These are phyloP conservation scores for Gossypium longicalyx DNA, from an alignment of 345 rosid species.

Conservation along the genomic window DNA sequence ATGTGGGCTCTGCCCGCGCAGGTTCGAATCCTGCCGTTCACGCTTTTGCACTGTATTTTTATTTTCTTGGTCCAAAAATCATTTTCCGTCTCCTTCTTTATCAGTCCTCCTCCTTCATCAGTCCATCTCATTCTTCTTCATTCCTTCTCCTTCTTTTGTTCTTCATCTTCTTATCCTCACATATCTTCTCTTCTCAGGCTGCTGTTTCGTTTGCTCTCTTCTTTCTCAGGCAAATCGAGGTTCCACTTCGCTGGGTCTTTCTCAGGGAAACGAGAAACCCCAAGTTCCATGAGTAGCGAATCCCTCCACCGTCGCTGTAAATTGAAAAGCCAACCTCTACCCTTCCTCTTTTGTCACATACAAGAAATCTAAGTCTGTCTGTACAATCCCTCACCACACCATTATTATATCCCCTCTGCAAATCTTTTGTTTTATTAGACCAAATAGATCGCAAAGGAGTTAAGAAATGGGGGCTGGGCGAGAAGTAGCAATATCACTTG, in stretches of 20 bases:
- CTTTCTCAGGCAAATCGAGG: too few species aligned
- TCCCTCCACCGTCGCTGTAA: not conserved
- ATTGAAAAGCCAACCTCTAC: not conserved
- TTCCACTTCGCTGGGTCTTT: too few species aligned
- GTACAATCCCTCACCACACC: not conserved
- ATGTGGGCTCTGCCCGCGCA: conserved; percentile 94
- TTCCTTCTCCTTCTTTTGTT: too few species aligned
- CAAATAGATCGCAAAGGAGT: not conserved
- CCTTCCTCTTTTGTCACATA: not conserved
- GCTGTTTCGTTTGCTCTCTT: too few species aligned
- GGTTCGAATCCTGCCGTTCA: conserved; percentile 78
- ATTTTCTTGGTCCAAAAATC: too few species aligned
- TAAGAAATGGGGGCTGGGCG: conserved; percentile 70
- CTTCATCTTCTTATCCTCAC: too few species aligned
- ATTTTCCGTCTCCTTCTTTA: too few species aligned
- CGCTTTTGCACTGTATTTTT: not conserved
- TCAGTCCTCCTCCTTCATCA: too few species aligned
- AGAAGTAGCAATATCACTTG: conserved; percentile 69
- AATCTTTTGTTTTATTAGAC: not conserved
- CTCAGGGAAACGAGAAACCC: not conserved
- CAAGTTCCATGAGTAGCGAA: not conserved
- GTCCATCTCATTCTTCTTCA: too few species aligned
- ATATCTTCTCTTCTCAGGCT: too few species aligned
- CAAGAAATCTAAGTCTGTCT: not conserved
- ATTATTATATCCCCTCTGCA: not conserved